phyloP scores from a whole-genome alignment of 495 filamentous ascomycete genomes.

The Paragyromitra xinjiangensis region DNA sequence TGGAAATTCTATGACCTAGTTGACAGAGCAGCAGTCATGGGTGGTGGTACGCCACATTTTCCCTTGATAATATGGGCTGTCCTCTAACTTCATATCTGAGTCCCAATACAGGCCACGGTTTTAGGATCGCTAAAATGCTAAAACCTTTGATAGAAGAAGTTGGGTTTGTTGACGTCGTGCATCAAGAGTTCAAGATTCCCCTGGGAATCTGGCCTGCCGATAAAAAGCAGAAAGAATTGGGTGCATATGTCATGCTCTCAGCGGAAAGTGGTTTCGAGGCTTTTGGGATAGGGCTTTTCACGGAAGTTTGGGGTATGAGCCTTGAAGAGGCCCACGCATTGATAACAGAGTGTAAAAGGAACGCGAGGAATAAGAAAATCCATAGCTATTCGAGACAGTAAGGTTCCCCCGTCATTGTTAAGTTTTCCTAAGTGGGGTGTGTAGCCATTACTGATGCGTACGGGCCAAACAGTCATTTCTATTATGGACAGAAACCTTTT shows the following conservation, averaged over 20 bases:
- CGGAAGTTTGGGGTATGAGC: slow-evolving; percentile 24
- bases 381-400: slow-evolving; percentile 10
- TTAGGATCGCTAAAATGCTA: not conserved
- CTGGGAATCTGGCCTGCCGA: slow-evolving; percentile 32
- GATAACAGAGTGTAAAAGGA: not conserved
- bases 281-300: slow-evolving; percentile 30
- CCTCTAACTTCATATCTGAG: not conserved
- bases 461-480: not conserved
- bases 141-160: slow-evolving; percentile 14
- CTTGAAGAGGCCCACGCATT: slow-evolving; percentile 14
- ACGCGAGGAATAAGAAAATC: not conserved
- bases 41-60: not conserved
- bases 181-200: slow-evolving; percentile 31
- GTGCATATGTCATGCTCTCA: slow-evolving; percentile 9
- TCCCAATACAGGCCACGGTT: not conserved
- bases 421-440: not conserved
- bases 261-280: slow-evolving; percentile 35
- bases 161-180: slow-evolving; percentile 19
- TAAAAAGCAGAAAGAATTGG: slow-evolving; percentile 35
- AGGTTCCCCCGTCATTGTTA: not conserved
- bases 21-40: not conserved
- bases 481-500: slow-evolving; percentile 2
- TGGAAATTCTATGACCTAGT: slow-evolving; percentile 22
- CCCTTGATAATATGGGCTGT: too few species aligned
- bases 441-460: not conserved